A percentile compares a stretch with the other conserved stretches of the same genome.
These are phyloP conservation scores for Logfia minima DNA, from an alignment of 129 eudicot genomes.

Conservation along the genomic window DNA sequence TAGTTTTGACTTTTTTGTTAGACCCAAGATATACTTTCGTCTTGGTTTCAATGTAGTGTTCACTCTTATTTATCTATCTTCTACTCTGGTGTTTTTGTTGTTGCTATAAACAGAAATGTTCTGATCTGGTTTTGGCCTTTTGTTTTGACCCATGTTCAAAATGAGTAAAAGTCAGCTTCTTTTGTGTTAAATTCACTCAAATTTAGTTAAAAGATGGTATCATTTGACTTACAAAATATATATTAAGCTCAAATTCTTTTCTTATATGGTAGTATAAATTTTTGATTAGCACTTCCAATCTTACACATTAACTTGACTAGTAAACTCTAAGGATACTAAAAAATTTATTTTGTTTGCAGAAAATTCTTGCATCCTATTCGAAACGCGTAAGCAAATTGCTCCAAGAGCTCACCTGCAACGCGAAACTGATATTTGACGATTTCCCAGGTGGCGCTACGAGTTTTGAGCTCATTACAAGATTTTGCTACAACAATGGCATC, in stretches of 20 bases:
- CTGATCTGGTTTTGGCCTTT: not conserved
- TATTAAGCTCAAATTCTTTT: no score
- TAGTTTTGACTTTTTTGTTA: not conserved
- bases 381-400: conserved; percentile 39
- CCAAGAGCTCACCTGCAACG: not conserved
- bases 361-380: conserved; percentile 42
- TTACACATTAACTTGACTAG: not conserved
- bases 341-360: conserved; percentile 35
- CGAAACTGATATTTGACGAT: conserved; percentile 46
- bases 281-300: not conserved
- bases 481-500: conserved; percentile 57
- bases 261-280: not conserved
- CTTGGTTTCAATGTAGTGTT: not conserved
- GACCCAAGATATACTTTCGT: not conserved
- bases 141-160: not conserved
- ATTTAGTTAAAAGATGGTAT: not conserved
- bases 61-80: not conserved
- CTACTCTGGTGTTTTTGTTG: not conserved
- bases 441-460: conserved; percentile 65
- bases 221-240: not conserved
- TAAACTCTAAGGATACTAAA: not conserved
- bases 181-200: not conserved
- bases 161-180: not conserved
- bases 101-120: not conserved
- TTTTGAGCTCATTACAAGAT: conserved; percentile 61